Conservation (phyloP, 2,329 filamentous ascomycete species). For the Talaromyces albobiverticillius region DNA sequence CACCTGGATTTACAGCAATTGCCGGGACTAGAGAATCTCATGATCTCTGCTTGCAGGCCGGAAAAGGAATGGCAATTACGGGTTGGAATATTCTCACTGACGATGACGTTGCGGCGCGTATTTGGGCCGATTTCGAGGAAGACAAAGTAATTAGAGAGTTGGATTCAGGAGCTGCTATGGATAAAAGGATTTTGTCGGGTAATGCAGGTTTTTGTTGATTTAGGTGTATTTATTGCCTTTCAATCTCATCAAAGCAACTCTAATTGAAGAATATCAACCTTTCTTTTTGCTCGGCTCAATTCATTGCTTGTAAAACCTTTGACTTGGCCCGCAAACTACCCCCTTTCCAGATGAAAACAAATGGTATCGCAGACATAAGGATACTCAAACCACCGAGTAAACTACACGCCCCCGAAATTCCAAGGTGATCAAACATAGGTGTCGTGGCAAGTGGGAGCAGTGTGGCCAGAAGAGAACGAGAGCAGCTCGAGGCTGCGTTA, state of each 20-base stretch:
- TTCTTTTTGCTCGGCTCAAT: not conserved
- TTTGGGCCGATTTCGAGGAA: not conserved
- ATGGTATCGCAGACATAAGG: constrained; percentile 38
- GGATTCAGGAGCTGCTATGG: not conserved
- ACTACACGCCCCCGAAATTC: constrained; percentile 41
- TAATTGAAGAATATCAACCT: too few relatives aligned
- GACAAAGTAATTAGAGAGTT: not conserved
- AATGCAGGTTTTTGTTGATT: not conserved
- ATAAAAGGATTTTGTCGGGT: not conserved
- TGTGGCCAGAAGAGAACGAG: constrained; percentile 52
- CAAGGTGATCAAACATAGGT: constrained; percentile 35
- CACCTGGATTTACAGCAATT: not conserved
- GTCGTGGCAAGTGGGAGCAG: constrained; percentile 51
- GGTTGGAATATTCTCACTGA: constrained; percentile 1
- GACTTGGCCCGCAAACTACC: constrained; percentile 18
- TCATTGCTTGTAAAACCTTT: not conserved
- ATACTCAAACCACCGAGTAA: constrained; percentile 40
- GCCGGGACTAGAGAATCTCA: constrained; percentile 2
- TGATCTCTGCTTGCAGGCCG: constrained; percentile 3
- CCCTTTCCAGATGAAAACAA: constrained; percentile 35
- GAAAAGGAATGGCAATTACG: not conserved
- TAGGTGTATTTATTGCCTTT: not conserved
- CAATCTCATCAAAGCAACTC: too few relatives aligned
- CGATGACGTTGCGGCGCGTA: not conserved
- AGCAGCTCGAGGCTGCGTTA: constrained; percentile 51